Conservation (phyloP, 768 basidiomycete species). For the Pisolithus orientalis region DNA sequence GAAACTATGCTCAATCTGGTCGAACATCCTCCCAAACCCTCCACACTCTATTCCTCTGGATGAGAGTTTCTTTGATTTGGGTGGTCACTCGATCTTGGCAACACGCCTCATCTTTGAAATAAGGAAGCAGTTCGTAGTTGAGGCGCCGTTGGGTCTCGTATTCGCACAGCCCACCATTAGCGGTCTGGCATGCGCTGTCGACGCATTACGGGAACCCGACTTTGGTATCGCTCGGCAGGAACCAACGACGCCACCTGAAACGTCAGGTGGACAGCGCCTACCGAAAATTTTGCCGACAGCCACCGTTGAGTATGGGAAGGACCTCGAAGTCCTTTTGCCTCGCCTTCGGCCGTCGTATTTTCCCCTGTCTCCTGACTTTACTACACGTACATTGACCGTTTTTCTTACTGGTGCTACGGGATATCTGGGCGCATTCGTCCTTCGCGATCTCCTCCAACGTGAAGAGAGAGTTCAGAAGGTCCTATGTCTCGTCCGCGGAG, state of each 20-base stretch:
- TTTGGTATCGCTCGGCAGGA: slow-evolving; percentile 56
- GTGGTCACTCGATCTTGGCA: slow-evolving; percentile 97
- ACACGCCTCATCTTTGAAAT: slow-evolving; percentile 97
- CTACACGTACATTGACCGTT: slow-evolving; percentile 54
- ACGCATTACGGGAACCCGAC: slow-evolving; percentile 69
- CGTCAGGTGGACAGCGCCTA: slow-evolving; percentile 6
- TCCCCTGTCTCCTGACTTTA: slow-evolving; percentile 52
- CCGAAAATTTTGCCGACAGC: slow-evolving; percentile 18
- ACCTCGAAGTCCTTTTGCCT: slow-evolving; percentile 58
- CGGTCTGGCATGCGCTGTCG: slow-evolving; percentile 71
- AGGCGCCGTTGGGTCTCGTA: slow-evolving; percentile 86
- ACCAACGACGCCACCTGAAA: slow-evolving; percentile 11
- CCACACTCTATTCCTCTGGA: slow-evolving; percentile 76
- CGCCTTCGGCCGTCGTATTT: slow-evolving; percentile 58
- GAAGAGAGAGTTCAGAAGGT: slow-evolving; percentile 70
- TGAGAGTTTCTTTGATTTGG: slow-evolving; percentile 97
- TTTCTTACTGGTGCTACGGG: slow-evolving; percentile 98
- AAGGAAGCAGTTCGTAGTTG: slow-evolving; percentile 83
- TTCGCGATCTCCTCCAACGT: slow-evolving; percentile 69
- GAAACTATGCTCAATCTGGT: slow-evolving; percentile 82
- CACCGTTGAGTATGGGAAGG: slow-evolving; percentile 69
- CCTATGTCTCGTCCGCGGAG: slow-evolving; percentile 84
- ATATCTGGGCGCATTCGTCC: slow-evolving; percentile 90
- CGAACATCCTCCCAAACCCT: slow-evolving; percentile 69
- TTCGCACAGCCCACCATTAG: slow-evolving; percentile 86